Conservation (phyloP, 805 yeast genomes). For the Sugiyamaella floridensis region DNA sequence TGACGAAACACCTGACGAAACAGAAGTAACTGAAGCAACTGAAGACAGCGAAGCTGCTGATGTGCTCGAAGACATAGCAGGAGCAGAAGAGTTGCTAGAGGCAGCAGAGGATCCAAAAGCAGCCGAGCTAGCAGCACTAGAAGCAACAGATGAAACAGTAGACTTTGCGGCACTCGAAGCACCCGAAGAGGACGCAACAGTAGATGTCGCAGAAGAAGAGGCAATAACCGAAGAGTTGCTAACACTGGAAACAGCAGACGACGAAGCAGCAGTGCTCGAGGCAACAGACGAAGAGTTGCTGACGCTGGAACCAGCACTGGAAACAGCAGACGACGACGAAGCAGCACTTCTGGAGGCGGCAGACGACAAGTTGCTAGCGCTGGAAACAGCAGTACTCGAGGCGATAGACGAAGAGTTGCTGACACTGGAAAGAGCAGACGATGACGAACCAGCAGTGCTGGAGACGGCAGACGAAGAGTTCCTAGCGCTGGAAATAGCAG, state of each 20-base stretch:
- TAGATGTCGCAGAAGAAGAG: neutral
- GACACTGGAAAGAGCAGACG: neutral
- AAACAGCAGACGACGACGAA: neutral
- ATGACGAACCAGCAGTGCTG: neutral
- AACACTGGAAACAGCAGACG: neutral
- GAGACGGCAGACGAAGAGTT: neutral
- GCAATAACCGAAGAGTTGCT: neutral
- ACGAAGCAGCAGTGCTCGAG: neutral
- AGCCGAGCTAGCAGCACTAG: too few species aligned
- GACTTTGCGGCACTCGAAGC: too few species aligned
- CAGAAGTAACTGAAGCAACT: neutral
- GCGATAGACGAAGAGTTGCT: neutral
- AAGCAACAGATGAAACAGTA: too few species aligned
- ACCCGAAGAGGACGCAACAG: neutral
- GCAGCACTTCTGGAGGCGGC: neutral
- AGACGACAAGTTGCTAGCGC: neutral
- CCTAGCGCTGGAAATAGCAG: too few species aligned
- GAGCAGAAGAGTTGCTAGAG: neutral
- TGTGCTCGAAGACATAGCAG: neutral
- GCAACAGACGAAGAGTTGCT: neutral
- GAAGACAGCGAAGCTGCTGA: neutral
- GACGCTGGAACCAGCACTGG: neutral
- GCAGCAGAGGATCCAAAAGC: neutral
- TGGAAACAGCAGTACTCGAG: neutral
- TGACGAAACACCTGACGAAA: neutral